A percentile compares a stretch with the other conserved stretches of the same genome.
phyloP scores from a whole-genome alignment of 2,329 filamentous ascomycete species.

The Alternaria gaisen region DNA sequence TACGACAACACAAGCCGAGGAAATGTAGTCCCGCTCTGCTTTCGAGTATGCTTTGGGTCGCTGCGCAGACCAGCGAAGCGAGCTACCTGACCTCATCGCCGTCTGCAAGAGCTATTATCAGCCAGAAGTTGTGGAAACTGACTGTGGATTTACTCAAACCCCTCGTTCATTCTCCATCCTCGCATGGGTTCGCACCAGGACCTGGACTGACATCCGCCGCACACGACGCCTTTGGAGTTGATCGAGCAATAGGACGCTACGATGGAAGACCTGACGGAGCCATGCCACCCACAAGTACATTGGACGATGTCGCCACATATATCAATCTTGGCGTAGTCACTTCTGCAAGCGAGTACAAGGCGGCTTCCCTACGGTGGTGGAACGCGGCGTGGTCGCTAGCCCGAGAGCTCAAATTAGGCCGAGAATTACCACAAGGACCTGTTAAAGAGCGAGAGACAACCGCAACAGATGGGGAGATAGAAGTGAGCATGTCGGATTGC shows the following conservation, averaged over 20 bases:
- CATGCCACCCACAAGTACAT: conserved; percentile 66
- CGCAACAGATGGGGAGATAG: conserved; percentile 50
- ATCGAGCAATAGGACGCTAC: conserved; percentile 63
- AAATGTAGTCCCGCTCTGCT: conserved; percentile 84
- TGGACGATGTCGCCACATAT: conserved; percentile 91
- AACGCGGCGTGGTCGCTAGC: conserved; percentile 91
- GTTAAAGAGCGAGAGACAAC: conserved; percentile 44
- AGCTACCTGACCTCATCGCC: conserved; percentile 82
- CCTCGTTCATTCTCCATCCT: conserved; percentile 79
- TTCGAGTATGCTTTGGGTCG: conserved; percentile 95
- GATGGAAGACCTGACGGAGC: conserved; percentile 57
- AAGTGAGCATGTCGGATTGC: conserved; percentile 44
- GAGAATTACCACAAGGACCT: conserved; percentile 74
- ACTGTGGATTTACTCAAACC: conserved; percentile 86
- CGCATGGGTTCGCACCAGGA: conserved; percentile 61
- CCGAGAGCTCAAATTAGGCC: conserved; percentile 85
- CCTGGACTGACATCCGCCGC: conserved; percentile 75
- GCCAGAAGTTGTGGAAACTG: conserved; percentile 85
- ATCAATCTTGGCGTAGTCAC: conserved; percentile 90
- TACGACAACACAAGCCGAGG: conserved; percentile 82
- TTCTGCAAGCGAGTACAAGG: conserved; percentile 84
- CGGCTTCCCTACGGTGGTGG: conserved; percentile 91
- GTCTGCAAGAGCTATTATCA: conserved; percentile 82
- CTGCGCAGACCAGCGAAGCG: conserved; percentile 89
- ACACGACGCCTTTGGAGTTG: conserved; percentile 80